Conservation (phyloP, 192 early-diverging fungal species). For the Podila clonocystis region DNA sequence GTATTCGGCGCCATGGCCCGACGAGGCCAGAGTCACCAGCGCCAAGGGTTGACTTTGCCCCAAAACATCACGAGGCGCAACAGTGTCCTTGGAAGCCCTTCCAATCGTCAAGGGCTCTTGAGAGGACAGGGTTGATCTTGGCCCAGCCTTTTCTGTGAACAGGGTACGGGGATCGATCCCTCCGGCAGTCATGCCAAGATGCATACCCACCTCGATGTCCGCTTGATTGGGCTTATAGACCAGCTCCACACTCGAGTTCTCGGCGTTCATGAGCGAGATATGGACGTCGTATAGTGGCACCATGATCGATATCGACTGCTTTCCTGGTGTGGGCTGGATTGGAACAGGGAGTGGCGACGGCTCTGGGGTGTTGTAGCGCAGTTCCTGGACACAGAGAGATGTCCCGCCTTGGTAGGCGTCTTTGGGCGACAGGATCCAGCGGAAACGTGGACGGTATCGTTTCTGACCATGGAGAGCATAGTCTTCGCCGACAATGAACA, state of each 20-base stretch:
- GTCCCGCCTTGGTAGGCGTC: constrained; percentile 34
- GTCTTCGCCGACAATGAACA: constrained; percentile 11
- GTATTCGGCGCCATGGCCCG: too few species aligned
- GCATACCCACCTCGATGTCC: constrained; percentile 25
- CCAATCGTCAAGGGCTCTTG: background rate
- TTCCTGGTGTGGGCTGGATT: constrained; percentile 3
- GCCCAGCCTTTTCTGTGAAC: background rate
- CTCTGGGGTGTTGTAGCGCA: background rate
- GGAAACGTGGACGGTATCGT: background rate
- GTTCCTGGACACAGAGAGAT: constrained; percentile 25
- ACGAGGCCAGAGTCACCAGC: too few species aligned
- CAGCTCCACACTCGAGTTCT: constrained; percentile 27
- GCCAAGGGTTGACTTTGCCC: too few species aligned
- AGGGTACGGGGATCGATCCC: background rate
- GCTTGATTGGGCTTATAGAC: constrained; percentile 16
- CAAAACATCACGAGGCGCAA: too few species aligned
- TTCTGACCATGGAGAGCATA: background rate
- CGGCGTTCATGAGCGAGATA: constrained; percentile 8
- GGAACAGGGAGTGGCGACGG: constrained; percentile 4
- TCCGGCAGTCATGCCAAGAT: constrained; percentile 26
- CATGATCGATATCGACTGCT: constrained; percentile 17
- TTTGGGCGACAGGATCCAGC: constrained; percentile 28
- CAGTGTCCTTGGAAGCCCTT: too few species aligned
- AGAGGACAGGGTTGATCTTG: background rate
- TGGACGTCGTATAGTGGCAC: constrained; percentile 34